Base-by-base conservation (phyloP, 371 early-diverging fungal genomes). In the Entomophthora muscae region DNA sequence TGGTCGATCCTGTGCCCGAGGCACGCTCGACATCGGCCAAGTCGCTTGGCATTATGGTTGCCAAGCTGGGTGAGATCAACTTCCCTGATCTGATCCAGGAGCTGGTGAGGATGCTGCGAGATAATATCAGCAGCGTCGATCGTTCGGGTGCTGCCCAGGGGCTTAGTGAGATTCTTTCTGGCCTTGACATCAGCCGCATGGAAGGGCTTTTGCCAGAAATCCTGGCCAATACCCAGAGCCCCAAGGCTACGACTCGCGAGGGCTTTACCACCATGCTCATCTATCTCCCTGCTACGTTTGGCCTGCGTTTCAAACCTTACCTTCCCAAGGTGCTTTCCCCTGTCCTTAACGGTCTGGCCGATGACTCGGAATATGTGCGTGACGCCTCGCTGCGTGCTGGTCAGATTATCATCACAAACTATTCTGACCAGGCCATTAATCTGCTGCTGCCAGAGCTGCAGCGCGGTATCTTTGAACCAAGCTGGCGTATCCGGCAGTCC, bases 131-230 rank as follows among this genome's bases (percentile, higher is more conserved):
- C 56, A 89, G 87, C 60, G 93, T 95, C 13, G 97, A 98, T 68
- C 84, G 97, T 52, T 86, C 88, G 63, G 98, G 98, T 71, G 93
- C 98, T 52, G 96, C 98, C 1, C 97, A 98, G 76, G 98, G 95
- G 70, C 80, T 98, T 60, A 82, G 87, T 29, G 98, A 98, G 72
- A 85, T 98, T 2, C 74, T 96, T 21, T 82, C 91, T 1, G 97
- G 94, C 54, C 77, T 95, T 29, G 96, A 95, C 28, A 66, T 93
- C 61, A 83, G 82, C 53, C 82, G 89, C n/a, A 67, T 97, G 70
- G 92, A 93, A 64, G 84, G 79, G 17, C 72, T 96, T 57, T 76
- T 98, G 64, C 94, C 95, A 2, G 93, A 93, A 64, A 83, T 97
- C 52, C 72, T 96, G 55, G 79, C 82, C 66, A 90, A 90, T 72